Conservation (phyloP, 2,329 filamentous ascomycete species). For the Lasiodiplodia sp. region DNA sequence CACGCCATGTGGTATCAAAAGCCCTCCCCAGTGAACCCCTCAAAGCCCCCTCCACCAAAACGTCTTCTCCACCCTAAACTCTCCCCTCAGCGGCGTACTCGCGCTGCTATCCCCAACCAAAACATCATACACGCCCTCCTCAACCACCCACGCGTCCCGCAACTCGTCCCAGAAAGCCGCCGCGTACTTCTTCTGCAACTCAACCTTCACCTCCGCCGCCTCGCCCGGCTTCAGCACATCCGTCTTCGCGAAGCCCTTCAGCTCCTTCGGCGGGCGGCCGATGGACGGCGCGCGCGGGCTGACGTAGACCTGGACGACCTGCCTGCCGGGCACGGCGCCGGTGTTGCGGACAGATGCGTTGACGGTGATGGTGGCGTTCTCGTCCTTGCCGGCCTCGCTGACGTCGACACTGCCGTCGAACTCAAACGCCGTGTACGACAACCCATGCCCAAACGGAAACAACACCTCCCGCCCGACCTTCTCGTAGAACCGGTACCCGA, state of each 20-base stretch:
- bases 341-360: constrained; percentile 63
- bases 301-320: constrained; percentile 72
- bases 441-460: constrained; percentile 70
- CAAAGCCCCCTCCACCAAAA: constrained; percentile 73
- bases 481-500: constrained; percentile 53
- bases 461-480: constrained; percentile 66
- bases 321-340: constrained; percentile 59
- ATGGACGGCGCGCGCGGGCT: constrained; percentile 63
- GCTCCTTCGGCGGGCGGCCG: constrained; percentile 70
- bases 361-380: constrained; percentile 29
- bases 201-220: constrained; percentile 63
- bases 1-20: too few species aligned
- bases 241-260: constrained; percentile 71
- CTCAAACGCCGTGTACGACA: constrained; percentile 67
- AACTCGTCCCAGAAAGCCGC: constrained; percentile 76
- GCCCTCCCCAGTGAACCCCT: background rate
- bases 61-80: constrained; percentile 66
- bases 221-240: constrained; percentile 65
- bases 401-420: background rate
- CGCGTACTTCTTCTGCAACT: constrained; percentile 68
- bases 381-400: constrained; percentile 25
- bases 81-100: constrained; percentile 57
- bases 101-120: constrained; percentile 67
- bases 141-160: constrained; percentile 68
- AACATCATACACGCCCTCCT: constrained; percentile 70